Evolutionary conservation across 306 rosid genomes (phyloP).

Genomic region (Acacia crassicarpa): DNA sequence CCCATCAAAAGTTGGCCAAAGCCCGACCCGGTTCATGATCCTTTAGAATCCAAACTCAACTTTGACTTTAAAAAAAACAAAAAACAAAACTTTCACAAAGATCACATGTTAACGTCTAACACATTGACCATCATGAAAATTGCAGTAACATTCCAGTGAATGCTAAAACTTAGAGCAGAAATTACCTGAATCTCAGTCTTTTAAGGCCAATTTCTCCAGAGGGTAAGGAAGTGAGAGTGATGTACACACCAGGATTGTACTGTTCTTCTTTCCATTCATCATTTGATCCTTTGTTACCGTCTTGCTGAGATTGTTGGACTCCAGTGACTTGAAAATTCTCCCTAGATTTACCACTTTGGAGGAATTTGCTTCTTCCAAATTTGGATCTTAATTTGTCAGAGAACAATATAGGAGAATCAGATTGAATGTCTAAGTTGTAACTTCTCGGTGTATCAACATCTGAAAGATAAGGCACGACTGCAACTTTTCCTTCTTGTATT

Average conservation of each 20-base stretch:
- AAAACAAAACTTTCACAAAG: neutral
- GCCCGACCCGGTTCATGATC: neutral
- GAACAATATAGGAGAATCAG: constrained; percentile 60
- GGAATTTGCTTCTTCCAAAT: constrained; percentile 46
- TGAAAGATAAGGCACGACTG: constrained; percentile 40
- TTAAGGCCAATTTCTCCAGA: constrained; percentile 69
- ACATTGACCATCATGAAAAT: neutral
- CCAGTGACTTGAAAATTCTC: constrained; percentile 32
- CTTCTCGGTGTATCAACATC: constrained; percentile 44
- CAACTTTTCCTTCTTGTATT: constrained; percentile 46
- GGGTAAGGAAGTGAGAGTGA: constrained; percentile 63
- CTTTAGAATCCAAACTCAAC: neutral
- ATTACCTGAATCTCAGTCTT: constrained; percentile 82
- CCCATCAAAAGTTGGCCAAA: neutral
- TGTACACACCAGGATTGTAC: constrained; percentile 70
- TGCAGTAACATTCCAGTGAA: neutral
- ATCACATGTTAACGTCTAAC: too few relatives aligned
- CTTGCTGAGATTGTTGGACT: constrained; percentile 43
- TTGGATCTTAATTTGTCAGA: constrained; percentile 55
- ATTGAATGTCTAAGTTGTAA: constrained; percentile 42
- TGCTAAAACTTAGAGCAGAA: neutral
- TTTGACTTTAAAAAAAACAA: neutral
- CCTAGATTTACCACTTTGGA: constrained; percentile 27
- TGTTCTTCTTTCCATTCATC: constrained; percentile 77
- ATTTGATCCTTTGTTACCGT: constrained; percentile 38